These are phyloP conservation scores for Colletotrichum ledebouriae DNA, from an alignment of 2,329 filamentous ascomycete genomes.

Conservation along the genomic window DNA sequence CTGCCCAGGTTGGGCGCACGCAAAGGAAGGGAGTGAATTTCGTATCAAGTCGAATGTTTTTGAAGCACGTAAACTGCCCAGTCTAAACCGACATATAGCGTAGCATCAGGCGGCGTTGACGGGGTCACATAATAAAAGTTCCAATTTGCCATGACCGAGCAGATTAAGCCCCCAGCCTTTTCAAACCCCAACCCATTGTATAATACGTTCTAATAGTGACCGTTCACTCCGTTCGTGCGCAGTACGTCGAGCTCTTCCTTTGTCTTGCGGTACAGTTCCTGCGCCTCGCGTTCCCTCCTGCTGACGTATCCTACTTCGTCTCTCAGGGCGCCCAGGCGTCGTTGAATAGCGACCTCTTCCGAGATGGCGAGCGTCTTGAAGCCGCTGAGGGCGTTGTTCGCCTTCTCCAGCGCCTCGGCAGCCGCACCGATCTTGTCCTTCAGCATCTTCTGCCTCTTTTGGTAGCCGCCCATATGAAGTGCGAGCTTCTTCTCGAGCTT, in stretches of 20 bases:
- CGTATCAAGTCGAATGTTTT: neutral
- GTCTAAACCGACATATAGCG: neutral
- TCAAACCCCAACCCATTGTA: neutral
- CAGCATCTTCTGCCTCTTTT: constrained; percentile 85
- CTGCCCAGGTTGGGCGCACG: constrained; percentile 65
- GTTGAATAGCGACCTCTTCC: constrained; percentile 81
- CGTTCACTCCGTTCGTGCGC: constrained; percentile 50
- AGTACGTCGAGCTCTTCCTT: constrained; percentile 83
- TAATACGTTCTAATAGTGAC: constrained; percentile 28
- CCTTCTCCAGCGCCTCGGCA: constrained; percentile 79
- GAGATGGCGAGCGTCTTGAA: constrained; percentile 82
- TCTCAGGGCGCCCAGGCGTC: constrained; percentile 79
- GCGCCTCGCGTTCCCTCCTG: constrained; percentile 87
- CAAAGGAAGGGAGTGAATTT: constrained; percentile 48
- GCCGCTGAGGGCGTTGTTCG: constrained; percentile 77
- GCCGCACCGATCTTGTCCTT: constrained; percentile 84
- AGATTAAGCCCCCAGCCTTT: neutral
- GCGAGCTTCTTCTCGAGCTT: constrained; percentile 95
- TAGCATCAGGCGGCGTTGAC: constrained; percentile 16
- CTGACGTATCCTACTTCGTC: constrained; percentile 88
- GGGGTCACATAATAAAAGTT: constrained; percentile 23
- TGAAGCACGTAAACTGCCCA: neutral
- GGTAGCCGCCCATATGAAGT: constrained; percentile 90
- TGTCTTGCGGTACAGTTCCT: constrained; percentile 83
- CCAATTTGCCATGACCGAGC: constrained; percentile 26